Percentiles rank a stretch among this genome's conserved stretches.
Conservation (phyloP, 164 flowering plant species). For the Litsea cubeba region DNA sequence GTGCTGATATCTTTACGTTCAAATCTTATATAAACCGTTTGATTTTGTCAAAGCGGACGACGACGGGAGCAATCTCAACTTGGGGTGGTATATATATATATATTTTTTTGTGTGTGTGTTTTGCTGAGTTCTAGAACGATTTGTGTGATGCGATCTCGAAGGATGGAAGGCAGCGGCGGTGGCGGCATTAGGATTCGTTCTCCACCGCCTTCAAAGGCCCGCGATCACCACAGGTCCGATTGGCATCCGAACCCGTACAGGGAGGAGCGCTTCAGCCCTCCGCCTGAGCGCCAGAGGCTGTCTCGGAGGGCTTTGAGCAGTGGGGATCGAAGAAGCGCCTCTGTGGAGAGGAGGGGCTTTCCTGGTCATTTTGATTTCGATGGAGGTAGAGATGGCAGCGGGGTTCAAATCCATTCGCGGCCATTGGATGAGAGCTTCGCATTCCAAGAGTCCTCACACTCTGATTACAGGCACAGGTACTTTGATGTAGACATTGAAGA, state of each 20-base stretch:
- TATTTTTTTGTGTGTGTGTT: too few relatives aligned
- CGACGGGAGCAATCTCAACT: too few relatives aligned
- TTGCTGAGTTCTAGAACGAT: neutral
- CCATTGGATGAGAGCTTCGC: constrained; percentile 15
- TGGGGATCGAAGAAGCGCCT: constrained; percentile 10
- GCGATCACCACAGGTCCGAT: constrained; percentile 12
- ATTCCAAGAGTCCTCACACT: constrained; percentile 6
- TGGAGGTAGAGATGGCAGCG: neutral
- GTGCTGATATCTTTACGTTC: neutral
- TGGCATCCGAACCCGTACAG: constrained; percentile 6
- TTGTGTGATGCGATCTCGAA: constrained; percentile 9
- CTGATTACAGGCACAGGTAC: constrained; percentile 18
- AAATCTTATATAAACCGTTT: neutral
- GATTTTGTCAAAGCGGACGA: neutral
- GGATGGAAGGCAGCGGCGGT: neutral
- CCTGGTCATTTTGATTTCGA: constrained; percentile 12
- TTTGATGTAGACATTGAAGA: constrained; percentile 7
- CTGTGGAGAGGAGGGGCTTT: constrained; percentile 21
- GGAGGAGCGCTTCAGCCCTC: constrained; percentile 11
- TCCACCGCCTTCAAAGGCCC: neutral
- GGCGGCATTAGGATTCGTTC: constrained; percentile 7
- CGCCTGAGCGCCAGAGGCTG: neutral
- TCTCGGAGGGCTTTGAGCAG: constrained; percentile 4
- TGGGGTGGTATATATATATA: neutral
- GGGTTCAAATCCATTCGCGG: neutral